Evolutionary conservation across 148 eudicot species (phyloP).

Genomic region (Hydrangea macrophylla): DNA sequence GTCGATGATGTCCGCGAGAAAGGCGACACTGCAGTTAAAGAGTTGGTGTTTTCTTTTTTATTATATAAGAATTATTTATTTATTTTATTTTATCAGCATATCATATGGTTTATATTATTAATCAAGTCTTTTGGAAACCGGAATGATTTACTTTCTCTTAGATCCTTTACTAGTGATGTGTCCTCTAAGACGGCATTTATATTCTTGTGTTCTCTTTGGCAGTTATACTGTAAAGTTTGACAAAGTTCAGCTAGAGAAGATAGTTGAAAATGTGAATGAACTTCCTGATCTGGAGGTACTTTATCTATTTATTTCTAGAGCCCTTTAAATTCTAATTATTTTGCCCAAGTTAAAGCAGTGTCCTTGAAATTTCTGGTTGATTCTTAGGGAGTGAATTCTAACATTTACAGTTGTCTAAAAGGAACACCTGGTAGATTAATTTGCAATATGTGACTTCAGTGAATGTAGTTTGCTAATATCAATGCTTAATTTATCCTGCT

Average conservation of each 20-base stretch:
- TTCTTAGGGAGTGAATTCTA: too few relatives aligned
- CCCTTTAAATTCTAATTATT: background rate
- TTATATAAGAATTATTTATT: too few relatives aligned
- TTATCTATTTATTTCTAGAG: background rate
- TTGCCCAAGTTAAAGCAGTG: background rate
- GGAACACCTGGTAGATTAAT: background rate
- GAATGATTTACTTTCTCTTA: background rate
- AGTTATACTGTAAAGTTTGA: conserved; percentile 81
- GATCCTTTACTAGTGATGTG: background rate
- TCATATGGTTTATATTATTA: background rate
- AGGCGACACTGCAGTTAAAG: conserved; percentile 96
- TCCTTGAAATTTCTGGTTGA: background rate
- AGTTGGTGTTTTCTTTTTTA: conserved; percentile 51
- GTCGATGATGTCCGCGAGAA: conserved; percentile 78
- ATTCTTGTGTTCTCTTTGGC: conserved; percentile 19
- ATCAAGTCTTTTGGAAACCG: background rate
- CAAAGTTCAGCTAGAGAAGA: conserved; percentile 64
- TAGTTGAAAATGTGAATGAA: conserved; percentile 70
- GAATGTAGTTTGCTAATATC: background rate
- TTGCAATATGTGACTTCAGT: background rate
- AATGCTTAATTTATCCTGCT: background rate
- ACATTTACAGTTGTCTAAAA: background rate
- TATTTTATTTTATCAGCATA: conserved; percentile 6
- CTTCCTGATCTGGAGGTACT: conserved; percentile 90
- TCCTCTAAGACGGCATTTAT: conserved; percentile 4